A percentile compares a stretch with the other conserved stretches of the same genome.
These are phyloP conservation scores for Hericium erinaceus DNA, from an alignment of 768 basidiomycete genomes.

Conservation along the genomic window DNA sequence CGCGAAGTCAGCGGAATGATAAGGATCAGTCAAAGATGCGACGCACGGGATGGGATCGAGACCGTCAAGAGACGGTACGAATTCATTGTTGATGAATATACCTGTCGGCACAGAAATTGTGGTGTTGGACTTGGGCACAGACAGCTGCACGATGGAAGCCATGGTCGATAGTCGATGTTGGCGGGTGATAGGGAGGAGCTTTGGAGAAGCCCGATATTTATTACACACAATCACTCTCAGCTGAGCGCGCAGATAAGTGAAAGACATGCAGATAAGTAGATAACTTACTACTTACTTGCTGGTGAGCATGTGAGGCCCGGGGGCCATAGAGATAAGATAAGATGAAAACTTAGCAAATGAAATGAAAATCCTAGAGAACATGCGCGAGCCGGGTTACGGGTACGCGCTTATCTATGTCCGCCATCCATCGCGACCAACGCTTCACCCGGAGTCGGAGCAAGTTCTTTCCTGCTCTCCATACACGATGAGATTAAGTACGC, in stretches of 20 bases:
- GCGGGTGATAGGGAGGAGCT: neutral
- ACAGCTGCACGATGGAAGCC: conserved; percentile 16
- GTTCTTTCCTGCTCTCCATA: too few relatives aligned
- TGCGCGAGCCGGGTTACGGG: too few relatives aligned
- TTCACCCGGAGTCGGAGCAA: too few relatives aligned
- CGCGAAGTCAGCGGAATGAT: neutral
- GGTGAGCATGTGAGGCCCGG: neutral
- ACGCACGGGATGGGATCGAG: conserved; percentile 54
- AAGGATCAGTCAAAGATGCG: neutral
- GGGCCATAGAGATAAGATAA: neutral
- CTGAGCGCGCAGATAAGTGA: neutral
- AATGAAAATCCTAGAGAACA: too few relatives aligned
- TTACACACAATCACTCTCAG: too few relatives aligned
- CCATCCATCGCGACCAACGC: too few relatives aligned
- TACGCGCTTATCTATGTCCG: too few relatives aligned
- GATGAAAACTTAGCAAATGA: neutral
- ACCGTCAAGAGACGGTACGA: conserved; percentile 68
- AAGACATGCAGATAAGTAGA: neutral
- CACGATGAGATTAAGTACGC: too few relatives aligned
- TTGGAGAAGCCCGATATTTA: too few relatives aligned
- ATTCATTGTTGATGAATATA: conserved; percentile 88
- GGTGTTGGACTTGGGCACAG: conserved; percentile 19
- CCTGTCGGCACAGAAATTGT: conserved; percentile 64
- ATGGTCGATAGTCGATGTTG: conserved; percentile 2
- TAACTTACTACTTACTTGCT: neutral